phyloP scores from a whole-genome alignment of 2,329 filamentous ascomycete species.

The Cytospora mali region DNA sequence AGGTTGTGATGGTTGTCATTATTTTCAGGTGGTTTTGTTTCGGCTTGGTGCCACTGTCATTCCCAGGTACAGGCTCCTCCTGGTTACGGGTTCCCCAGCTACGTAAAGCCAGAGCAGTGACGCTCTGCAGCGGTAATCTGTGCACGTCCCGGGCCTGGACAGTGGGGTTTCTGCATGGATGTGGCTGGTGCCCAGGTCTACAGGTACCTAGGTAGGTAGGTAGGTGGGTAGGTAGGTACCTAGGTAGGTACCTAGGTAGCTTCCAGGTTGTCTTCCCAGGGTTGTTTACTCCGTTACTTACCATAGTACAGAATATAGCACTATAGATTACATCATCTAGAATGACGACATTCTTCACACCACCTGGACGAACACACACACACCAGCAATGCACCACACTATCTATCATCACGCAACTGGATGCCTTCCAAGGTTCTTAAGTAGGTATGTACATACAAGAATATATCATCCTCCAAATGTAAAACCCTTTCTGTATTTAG shows the following conservation, averaged over 20 bases:
- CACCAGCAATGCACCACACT: too few relatives aligned
- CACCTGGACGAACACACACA: background rate
- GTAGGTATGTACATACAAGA: too few relatives aligned
- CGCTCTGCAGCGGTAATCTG: slow-evolving; percentile 8
- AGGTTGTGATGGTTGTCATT: slow-evolving; percentile 12
- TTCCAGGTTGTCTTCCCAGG: background rate
- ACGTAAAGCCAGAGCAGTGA: slow-evolving; percentile 7
- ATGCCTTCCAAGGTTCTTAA: too few relatives aligned
- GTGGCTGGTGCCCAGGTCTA: background rate
- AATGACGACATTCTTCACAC: background rate
- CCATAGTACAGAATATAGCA: too few relatives aligned
- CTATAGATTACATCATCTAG: background rate
- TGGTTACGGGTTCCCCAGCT: background rate
- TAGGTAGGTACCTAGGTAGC: too few relatives aligned
- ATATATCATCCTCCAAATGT: too few relatives aligned
- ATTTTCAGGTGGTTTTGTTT: slow-evolving; percentile 19
- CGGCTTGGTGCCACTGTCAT: background rate
- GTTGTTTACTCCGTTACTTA: background rate
- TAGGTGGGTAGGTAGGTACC: too few relatives aligned
- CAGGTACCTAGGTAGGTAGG: too few relatives aligned
- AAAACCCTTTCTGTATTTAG: too few relatives aligned
- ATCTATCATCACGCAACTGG: too few relatives aligned
- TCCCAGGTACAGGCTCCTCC: background rate
- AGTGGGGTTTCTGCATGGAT: slow-evolving; percentile 1
- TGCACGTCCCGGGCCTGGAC: background rate